A percentile compares a stretch with the other conserved stretches of the same genome.
These are phyloP conservation scores for Aphanomyces invadans DNA, from an alignment of 352 stramenopile species.

Conservation along the genomic window DNA sequence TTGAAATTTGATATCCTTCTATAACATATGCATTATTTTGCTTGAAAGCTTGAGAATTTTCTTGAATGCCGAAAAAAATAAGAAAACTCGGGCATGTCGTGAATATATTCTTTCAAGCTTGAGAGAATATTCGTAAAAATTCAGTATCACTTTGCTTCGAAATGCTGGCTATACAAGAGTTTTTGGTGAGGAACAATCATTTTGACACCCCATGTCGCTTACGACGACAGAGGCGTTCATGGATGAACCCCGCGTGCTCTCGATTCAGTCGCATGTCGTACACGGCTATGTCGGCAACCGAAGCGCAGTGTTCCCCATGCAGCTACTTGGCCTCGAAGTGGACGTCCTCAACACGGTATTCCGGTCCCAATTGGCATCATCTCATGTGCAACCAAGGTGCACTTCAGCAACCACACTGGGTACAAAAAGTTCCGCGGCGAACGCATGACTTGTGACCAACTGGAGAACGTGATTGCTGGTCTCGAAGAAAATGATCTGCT, in stretches of 20 bases:
- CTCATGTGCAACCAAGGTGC: constrained; percentile 34
- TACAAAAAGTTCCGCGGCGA: constrained; percentile 70
- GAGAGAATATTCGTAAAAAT: too few relatives aligned
- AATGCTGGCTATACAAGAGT: too few relatives aligned
- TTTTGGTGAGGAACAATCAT: too few relatives aligned
- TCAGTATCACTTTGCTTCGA: too few relatives aligned
- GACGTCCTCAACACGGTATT: constrained; percentile 73
- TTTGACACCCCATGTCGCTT: not conserved
- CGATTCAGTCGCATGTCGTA: constrained; percentile 84
- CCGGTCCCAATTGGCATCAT: not conserved
- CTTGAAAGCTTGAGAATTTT: not conserved
- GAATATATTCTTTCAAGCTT: too few relatives aligned
- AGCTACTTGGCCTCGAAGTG: constrained; percentile 77
- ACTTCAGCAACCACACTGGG: constrained; percentile 84
- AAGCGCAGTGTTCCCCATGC: constrained; percentile 76
- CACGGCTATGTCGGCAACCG: constrained; percentile 85
- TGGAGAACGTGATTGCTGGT: constrained; percentile 72
- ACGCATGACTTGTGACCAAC: constrained; percentile 49
- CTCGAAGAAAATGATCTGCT: constrained; percentile 66
- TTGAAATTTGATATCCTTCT: not conserved
- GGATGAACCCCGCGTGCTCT: constrained; percentile 41
- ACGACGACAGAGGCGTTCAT: not conserved
- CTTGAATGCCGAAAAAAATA: not conserved
- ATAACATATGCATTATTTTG: not conserved
- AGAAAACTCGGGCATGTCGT: not conserved